Conservation (phyloP, 176 grass and related monocot species). For the Juncus effusus region DNA sequence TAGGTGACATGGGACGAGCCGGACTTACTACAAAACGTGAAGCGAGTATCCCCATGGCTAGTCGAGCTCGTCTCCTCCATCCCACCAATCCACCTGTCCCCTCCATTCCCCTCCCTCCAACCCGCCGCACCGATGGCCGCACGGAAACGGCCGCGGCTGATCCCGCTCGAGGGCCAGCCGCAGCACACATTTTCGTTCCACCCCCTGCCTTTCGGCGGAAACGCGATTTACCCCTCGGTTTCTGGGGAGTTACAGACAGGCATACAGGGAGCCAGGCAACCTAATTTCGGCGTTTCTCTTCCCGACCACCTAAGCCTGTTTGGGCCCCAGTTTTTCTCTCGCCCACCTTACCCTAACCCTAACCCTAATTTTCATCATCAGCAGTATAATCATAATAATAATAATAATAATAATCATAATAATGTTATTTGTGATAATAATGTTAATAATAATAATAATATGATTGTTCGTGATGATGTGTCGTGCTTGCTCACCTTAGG, state of each 20-base stretch:
- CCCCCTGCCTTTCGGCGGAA: slow-evolving; percentile 11
- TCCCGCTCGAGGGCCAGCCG: slow-evolving; percentile 34
- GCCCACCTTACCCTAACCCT: no score
- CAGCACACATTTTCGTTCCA: slow-evolving; percentile 9
- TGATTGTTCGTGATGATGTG: slow-evolving; percentile 8
- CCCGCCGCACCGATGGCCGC: slow-evolving; percentile 13
- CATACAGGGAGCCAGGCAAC: slow-evolving; percentile 99
- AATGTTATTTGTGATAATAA: no score
- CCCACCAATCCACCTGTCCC: slow-evolving; percentile 56
- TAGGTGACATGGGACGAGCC: slow-evolving; percentile 97
- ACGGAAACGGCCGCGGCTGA: slow-evolving; percentile 70
- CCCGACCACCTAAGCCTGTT: slow-evolving; percentile 60
- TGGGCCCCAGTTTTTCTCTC: slow-evolving; percentile 13
- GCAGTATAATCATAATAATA: no score
- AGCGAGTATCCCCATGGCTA: slow-evolving; percentile 77
- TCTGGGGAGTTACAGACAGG: slow-evolving; percentile 54
- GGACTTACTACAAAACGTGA: slow-evolving; percentile 80
- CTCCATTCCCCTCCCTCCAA: slow-evolving; percentile 36
- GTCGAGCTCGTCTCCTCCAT: slow-evolving; percentile 76
- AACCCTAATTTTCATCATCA: no score
- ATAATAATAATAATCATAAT: no score
- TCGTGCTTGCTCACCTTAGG: slow-evolving; percentile 28
- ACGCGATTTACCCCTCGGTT: slow-evolving; percentile 43
- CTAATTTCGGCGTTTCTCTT: slow-evolving; percentile 46
- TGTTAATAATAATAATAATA: no score